A percentile compares a stretch with the other conserved stretches of the same genome.
Evolutionary conservation across 208 protist genomes (phyloP).

Genomic region (Crithidia brevicula): DNA sequence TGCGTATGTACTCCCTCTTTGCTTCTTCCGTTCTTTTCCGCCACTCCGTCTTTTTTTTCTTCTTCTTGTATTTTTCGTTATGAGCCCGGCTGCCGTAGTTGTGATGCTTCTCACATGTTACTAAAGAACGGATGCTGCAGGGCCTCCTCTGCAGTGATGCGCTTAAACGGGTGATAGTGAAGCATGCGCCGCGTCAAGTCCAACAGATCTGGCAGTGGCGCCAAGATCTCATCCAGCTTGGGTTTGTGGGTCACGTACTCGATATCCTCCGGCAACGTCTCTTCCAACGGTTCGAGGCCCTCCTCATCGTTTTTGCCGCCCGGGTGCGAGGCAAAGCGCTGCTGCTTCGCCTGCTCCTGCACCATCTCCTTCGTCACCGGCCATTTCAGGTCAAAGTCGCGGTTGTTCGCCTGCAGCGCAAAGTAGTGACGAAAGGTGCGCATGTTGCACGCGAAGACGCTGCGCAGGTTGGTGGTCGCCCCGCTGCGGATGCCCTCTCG

Average conservation of each 20-base stretch:
- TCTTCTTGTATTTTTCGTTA: too few species aligned
- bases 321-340: slow-evolving; percentile 21
- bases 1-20: too few species aligned
- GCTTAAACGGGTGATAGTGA: slow-evolving; percentile 84
- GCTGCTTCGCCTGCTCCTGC: slow-evolving; percentile 31
- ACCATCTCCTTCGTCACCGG: slow-evolving; percentile 44
- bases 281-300: slow-evolving; percentile 34
- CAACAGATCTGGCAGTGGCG: slow-evolving; percentile 50
- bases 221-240: slow-evolving; percentile 66
- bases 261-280: slow-evolving; percentile 45
- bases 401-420: slow-evolving; percentile 39
- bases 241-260: slow-evolving; percentile 58
- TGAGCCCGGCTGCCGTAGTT: too few species aligned
- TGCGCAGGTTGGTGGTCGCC: slow-evolving; percentile 26
- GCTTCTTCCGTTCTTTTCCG: too few species aligned
- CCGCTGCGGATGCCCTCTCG: slow-evolving; percentile 27
- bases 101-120: too few species aligned
- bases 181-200: slow-evolving; percentile 79
- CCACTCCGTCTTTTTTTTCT: background rate
- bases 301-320: slow-evolving; percentile 34
- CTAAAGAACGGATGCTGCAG: slow-evolving; percentile 85
- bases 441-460: slow-evolving; percentile 54
- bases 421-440: slow-evolving; percentile 67
- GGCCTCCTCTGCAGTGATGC: slow-evolving; percentile 90
- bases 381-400: slow-evolving; percentile 54